phyloP scores from a whole-genome alignment of 495 filamentous ascomycete genomes.

The Arthonia radiata region DNA sequence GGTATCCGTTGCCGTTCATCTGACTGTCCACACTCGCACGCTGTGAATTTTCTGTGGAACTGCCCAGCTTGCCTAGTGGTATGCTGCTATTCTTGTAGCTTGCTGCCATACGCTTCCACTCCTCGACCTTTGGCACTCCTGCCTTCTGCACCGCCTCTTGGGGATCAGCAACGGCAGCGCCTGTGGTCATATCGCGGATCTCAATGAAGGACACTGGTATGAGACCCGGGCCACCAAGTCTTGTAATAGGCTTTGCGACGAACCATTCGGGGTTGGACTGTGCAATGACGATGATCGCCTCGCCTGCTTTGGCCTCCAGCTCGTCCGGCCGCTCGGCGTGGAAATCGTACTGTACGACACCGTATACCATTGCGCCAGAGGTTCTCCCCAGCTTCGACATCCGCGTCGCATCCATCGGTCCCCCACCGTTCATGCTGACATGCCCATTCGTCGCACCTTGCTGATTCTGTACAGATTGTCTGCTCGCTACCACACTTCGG shows the following conservation, averaged over 20 bases:
- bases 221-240: conserved; percentile 76
- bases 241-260: conserved; percentile 90
- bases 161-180: conserved; percentile 56
- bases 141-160: conserved; percentile 69
- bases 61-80: conserved; percentile 50
- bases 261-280: conserved; percentile 99
- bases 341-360: conserved; percentile 93
- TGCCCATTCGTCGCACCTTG: too few species aligned
- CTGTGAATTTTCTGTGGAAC: too few species aligned
- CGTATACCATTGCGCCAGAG: conserved; percentile 74
- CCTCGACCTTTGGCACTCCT: conserved; percentile 90
- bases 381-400: conserved; percentile 36
- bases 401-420: conserved; percentile 10
- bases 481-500: too few species aligned
- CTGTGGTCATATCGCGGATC: conserved; percentile 78
- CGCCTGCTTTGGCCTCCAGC: conserved; percentile 78
- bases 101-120: conserved; percentile 99
- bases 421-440: too few species aligned
- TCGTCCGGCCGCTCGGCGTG: conserved; percentile 85
- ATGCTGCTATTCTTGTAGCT: conserved; percentile 99
- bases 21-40: too few species aligned
- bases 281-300: conserved; percentile 93
- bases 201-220: conserved; percentile 97
- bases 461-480: too few species aligned
- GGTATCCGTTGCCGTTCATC: conserved; percentile 9